Percentiles rank a stretch among this genome's conserved stretches.
Evolutionary conservation across 2,329 filamentous ascomycete species (phyloP).

Genomic region (Penicillium sp.): DNA sequence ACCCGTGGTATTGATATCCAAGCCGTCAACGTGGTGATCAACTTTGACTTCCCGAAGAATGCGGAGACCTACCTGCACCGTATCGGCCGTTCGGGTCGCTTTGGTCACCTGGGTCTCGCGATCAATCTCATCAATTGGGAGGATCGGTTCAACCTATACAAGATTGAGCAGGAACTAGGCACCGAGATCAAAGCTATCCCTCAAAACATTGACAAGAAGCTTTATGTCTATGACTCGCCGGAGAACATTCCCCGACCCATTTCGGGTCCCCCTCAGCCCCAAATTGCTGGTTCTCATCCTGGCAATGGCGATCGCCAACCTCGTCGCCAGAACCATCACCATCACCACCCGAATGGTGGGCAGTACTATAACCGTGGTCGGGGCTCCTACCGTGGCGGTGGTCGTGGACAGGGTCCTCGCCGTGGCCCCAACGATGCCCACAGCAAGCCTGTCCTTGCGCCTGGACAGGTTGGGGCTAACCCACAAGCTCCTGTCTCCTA

Average conservation of each 20-base stretch:
- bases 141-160: slow-evolving; percentile 97
- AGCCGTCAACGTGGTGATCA: slow-evolving; percentile 99
- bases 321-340: slow-evolving; percentile 37
- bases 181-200: slow-evolving; percentile 99
- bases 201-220: slow-evolving; percentile 88
- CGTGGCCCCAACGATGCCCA: slow-evolving; percentile 36
- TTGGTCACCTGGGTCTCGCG: slow-evolving; percentile 93
- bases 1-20: slow-evolving; percentile 99
- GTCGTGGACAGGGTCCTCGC: slow-evolving; percentile 46
- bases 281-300: slow-evolving; percentile 18
- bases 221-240: slow-evolving; percentile 97
- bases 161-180: slow-evolving; percentile 94
- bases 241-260: slow-evolving; percentile 89
- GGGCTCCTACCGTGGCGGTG: slow-evolving; percentile 45
- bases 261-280: slow-evolving; percentile 51
- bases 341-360: slow-evolving; percentile 34
- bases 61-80: slow-evolving; percentile 98
- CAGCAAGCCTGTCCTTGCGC: slow-evolving; percentile 24
- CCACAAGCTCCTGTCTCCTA: slow-evolving; percentile 35
- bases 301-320: slow-evolving; percentile 32
- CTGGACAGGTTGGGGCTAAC: slow-evolving; percentile 31
- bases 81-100: slow-evolving; percentile 95
- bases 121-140: slow-evolving; percentile 99
- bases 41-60: slow-evolving; percentile 99
- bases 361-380: slow-evolving; percentile 42